Evolutionary conservation across 805 yeast species (phyloP), one percentile per base, ranked within the genome.

Genomic region (Priceomyces melissophilus): DNA sequence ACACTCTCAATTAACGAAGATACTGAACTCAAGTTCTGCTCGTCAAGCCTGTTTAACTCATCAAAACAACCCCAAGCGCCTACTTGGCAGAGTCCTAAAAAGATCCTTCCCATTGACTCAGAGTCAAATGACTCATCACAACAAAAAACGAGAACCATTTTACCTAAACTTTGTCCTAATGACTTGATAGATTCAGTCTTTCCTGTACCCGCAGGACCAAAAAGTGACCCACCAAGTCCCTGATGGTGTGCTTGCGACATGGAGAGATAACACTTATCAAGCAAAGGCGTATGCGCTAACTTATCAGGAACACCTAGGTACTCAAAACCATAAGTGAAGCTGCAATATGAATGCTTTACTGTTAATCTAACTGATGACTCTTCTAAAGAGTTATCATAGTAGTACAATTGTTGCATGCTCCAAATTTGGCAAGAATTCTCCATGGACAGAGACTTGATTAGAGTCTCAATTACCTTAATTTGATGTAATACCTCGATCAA

Each of bases 141-240:
- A 55, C 88, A 83, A 59, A 91, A 90, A 0, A 91, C 96, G 9
- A 85, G 58, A 0, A 88, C 96, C 76, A 80, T 77, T 43, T 79
- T 73, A 6, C 98, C 98, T 6, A 91, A 63, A 30, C 78, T 79
- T 32, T 79, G 79, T 1, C 93, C 96, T 25, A 90, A 65, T 0
- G 95, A 86, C 57, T 91, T 91, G 17, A 91, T 74, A 0, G 95
- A 75, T 57, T 91, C 98, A 0, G 98, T 91, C 56, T 91, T 91
- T 48, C 98, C 98, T 0, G 98, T 91, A 32, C 98, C 98, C 2
- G 98, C 96, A 1, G 98, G 97, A 0, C 98, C 98, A 60, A 84
- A 81, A 1, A 95, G 84, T 1, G 95, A 84, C 0, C 96, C 95
- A n/a, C 98, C 98, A 7, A 80, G 66, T 28, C 74, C 75, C 49